Conservation (phyloP, 345 rosid genomes). For the Populus simonii region DNA sequence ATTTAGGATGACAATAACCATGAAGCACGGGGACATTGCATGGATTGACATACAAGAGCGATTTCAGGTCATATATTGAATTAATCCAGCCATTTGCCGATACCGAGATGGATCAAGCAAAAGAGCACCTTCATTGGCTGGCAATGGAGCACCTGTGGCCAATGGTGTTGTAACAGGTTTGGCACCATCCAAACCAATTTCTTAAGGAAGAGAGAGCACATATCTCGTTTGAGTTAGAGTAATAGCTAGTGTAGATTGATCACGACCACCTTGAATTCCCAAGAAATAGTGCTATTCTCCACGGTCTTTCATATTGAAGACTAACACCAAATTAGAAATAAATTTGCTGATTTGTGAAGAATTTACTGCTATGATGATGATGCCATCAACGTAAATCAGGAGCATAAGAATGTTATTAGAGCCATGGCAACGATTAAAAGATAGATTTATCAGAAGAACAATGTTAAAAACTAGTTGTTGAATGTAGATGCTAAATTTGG, state of each 20-base stretch:
- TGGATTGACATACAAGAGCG: background rate
- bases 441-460: background rate
- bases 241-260: background rate
- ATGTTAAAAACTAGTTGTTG: background rate
- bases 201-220: background rate
- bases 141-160: background rate
- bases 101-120: background rate
- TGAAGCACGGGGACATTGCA: background rate
- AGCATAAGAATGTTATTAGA: background rate
- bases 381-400: background rate
- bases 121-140: background rate
- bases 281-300: background rate
- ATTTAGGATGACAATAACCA: background rate
- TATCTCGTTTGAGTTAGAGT: background rate
- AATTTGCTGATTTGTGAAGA: background rate
- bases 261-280: background rate
- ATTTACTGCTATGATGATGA: background rate
- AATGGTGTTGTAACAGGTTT: background rate
- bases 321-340: background rate
- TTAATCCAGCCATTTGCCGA: background rate
- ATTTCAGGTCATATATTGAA: background rate
- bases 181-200: background rate
- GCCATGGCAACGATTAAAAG: background rate
- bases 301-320: background rate
- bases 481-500: too few species aligned